These are phyloP conservation scores for Cicer chorassanicum DNA, from an alignment of 306 rosid genomes.

Conservation along the genomic window DNA sequence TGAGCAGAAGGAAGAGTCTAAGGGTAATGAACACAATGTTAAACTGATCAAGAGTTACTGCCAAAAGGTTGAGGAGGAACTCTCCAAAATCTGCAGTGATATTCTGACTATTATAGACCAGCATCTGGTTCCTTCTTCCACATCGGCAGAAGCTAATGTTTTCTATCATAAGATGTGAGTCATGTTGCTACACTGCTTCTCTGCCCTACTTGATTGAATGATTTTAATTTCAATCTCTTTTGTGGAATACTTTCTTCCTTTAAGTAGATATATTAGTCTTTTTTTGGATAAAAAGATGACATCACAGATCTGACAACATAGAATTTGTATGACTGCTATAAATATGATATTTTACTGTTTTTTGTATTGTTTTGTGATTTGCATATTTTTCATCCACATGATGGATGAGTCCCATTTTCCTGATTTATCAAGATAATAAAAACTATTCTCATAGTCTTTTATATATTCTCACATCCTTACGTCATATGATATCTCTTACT, in stretches of 20 bases:
- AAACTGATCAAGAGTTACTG: slow-evolving; percentile 84
- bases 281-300: slow-evolving; percentile 4
- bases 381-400: not conserved
- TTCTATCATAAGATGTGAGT: slow-evolving; percentile 97
- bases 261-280: not conserved
- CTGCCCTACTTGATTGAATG: slow-evolving; percentile 9
- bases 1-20: slow-evolving; percentile 97
- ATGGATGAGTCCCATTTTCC: not conserved
- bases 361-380: not conserved
- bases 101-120: slow-evolving; percentile 81
- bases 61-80: slow-evolving; percentile 97
- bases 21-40: slow-evolving; percentile 89
- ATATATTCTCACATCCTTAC: slow-evolving; percentile 2
- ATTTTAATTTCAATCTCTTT: slow-evolving; percentile 16
- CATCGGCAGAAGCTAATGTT: slow-evolving; percentile 89
- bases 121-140: slow-evolving; percentile 83
- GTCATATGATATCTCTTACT: slow-evolving; percentile 2
- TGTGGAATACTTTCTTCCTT: slow-evolving; percentile 25
- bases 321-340: slow-evolving; percentile 18
- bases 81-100: slow-evolving; percentile 84
- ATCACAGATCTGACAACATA: not conserved
- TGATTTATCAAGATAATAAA: not conserved
- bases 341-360: not conserved
- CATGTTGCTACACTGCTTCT: slow-evolving; percentile 21
- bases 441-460: not conserved